Conservation (phyloP, 768 basidiomycete genomes). For the Tylopilus rubrobrunneus region DNA sequence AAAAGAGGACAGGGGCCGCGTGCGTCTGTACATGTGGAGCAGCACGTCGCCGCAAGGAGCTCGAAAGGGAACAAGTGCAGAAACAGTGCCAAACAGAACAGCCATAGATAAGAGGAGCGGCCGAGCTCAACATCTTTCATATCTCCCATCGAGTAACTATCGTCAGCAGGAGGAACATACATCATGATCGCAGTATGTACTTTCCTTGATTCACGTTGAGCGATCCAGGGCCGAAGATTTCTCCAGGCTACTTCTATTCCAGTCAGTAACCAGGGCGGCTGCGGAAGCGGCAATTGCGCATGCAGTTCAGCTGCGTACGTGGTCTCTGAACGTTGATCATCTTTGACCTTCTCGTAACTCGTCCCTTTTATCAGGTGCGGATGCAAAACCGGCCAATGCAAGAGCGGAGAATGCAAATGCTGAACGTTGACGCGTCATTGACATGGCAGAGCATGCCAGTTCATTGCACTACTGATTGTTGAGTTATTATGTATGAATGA, state of each 20-base stretch:
- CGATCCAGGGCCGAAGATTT: background rate
- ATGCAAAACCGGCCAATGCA: constrained; percentile 1
- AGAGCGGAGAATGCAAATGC: background rate
- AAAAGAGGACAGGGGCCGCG: no score
- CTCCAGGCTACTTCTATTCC: background rate
- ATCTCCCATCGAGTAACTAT: background rate
- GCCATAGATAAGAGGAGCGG: background rate
- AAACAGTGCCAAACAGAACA: background rate
- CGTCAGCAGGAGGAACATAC: background rate
- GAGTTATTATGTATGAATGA: background rate
- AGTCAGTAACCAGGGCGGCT: constrained; percentile 6
- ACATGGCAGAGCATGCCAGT: background rate
- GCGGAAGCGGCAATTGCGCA: background rate
- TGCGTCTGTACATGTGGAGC: no score
- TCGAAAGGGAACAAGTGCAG: background rate
- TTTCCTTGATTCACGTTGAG: background rate
- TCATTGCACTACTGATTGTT: background rate
- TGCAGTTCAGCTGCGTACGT: background rate
- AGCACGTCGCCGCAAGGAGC: background rate
- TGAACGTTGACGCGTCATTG: background rate
- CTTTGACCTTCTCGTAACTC: background rate
- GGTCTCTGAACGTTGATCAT: background rate
- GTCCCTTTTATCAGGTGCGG: background rate
- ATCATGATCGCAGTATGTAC: constrained; percentile 10
- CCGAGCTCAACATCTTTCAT: background rate